Conservation (phyloP, 495 filamentous ascomycete species). For the Hypoxylon lenormandii region DNA sequence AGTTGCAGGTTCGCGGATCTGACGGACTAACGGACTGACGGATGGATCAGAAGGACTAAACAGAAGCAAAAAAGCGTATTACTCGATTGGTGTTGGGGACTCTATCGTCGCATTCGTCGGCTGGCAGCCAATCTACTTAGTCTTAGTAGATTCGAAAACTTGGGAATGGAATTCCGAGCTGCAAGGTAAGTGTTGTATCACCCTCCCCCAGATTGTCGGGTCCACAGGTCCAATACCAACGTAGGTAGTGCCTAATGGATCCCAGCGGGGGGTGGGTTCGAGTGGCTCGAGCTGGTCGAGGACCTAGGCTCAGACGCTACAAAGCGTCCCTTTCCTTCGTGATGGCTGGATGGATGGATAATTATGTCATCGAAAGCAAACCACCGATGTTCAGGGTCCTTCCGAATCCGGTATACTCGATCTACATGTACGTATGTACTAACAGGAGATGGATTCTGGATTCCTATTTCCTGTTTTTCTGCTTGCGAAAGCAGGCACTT, state of each 20-base stretch:
- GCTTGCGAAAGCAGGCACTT: neutral
- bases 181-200: slow-evolving; percentile 8
- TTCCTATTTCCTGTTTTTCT: slow-evolving; percentile 3
- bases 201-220: slow-evolving; percentile 7
- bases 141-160: neutral
- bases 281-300: neutral
- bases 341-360: neutral
- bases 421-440: too few relatives aligned
- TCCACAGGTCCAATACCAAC: neutral
- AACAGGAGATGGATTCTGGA: neutral
- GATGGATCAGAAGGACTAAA: neutral
- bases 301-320: too few relatives aligned
- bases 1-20: too few relatives aligned
- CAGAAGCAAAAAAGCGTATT: neutral
- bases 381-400: slow-evolving; percentile 40
- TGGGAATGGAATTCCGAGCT: neutral
- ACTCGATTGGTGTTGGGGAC: neutral
- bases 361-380: slow-evolving; percentile 39
- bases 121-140: neutral
- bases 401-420: slow-evolving; percentile 28
- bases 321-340: too few relatives aligned
- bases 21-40: too few relatives aligned
- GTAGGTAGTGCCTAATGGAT: too few relatives aligned
- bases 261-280: neutral
- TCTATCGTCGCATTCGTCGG: neutral